Conservation (phyloP, 768 basidiomycete species). For the Suillus hirtellus region DNA sequence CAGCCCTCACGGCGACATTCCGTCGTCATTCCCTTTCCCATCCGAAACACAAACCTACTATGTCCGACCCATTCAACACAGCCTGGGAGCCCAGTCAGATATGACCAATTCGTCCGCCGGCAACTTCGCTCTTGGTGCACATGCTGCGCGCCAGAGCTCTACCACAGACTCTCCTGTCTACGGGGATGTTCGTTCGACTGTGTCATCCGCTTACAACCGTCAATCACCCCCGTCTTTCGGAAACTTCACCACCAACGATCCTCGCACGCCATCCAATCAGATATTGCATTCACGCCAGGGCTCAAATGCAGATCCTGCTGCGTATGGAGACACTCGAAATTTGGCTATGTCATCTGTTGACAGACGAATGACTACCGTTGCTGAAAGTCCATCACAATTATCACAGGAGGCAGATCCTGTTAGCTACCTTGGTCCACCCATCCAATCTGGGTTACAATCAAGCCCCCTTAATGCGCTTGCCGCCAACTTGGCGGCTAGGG, state of each 20-base stretch:
- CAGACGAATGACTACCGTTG: conserved; percentile 45
- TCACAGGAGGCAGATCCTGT: not conserved
- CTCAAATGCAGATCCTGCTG: conserved; percentile 20
- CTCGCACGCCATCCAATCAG: not conserved
- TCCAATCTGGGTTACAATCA: not conserved
- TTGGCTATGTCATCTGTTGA: conserved; percentile 37
- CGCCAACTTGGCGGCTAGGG: not conserved
- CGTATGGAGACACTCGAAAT: conserved; percentile 17
- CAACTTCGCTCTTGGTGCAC: not conserved
- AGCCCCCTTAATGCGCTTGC: not conserved
- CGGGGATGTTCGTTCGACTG: conserved; percentile 21
- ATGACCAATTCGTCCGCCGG: not conserved
- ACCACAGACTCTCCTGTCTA: conserved; percentile 18
- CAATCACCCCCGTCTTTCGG: not conserved
- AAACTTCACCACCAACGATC: not conserved
- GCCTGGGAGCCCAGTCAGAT: conserved; percentile 27
- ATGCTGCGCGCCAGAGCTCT: conserved; percentile 18
- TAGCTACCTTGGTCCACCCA: conserved; percentile 6
- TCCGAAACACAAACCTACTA: conserved; percentile 31
- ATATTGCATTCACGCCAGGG: conserved; percentile 14
- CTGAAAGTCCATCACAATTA: not conserved
- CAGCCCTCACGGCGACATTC: conserved; percentile 11
- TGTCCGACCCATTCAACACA: conserved; percentile 28
- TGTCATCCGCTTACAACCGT: conserved; percentile 42
- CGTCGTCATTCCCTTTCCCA: conserved; percentile 36